Conservation (phyloP, 2,329 filamentous ascomycete species). For the Aspergillus flavus region DNA sequence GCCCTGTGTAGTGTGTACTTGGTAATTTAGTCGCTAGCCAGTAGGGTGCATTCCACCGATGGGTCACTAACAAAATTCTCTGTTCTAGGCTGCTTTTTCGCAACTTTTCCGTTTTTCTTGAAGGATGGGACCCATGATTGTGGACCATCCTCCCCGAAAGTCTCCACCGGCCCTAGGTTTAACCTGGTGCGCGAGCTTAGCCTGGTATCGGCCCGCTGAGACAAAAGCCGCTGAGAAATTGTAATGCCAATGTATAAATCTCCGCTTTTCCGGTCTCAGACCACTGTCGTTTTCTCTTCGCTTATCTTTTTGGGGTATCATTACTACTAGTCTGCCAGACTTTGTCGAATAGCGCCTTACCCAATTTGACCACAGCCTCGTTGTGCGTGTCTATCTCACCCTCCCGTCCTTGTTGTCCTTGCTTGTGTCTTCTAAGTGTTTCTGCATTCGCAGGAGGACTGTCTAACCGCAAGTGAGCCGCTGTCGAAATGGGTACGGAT, state of each 20-base stretch:
- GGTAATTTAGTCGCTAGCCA: constrained; percentile 11
- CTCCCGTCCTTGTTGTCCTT: neutral
- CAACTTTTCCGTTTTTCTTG: neutral
- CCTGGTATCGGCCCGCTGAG: constrained; percentile 11
- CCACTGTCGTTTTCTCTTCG: neutral
- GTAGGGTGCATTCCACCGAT: constrained; percentile 14
- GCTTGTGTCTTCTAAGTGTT: neutral
- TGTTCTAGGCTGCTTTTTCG: neutral
- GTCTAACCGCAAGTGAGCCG: neutral
- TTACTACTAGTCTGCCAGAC: neutral
- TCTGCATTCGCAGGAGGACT: neutral
- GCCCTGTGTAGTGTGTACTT: neutral
- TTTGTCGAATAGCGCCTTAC: neutral
- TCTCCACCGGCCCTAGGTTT: constrained; percentile 5
- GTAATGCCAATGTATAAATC: constrained; percentile 7
- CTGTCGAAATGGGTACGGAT: constrained; percentile 23
- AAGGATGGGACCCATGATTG: constrained; percentile 5
- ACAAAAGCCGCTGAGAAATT: constrained; percentile 4
- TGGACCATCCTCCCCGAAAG: constrained; percentile 5
- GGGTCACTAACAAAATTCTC: constrained; percentile 14
- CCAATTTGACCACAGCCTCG: neutral
- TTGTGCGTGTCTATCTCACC: neutral
- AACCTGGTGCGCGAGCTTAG: constrained; percentile 18
- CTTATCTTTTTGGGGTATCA: neutral
- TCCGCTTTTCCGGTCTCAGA: neutral